These are phyloP conservation scores for Boletus sp. DNA, from an alignment of 768 basidiomycete species.

Conservation along the genomic window DNA sequence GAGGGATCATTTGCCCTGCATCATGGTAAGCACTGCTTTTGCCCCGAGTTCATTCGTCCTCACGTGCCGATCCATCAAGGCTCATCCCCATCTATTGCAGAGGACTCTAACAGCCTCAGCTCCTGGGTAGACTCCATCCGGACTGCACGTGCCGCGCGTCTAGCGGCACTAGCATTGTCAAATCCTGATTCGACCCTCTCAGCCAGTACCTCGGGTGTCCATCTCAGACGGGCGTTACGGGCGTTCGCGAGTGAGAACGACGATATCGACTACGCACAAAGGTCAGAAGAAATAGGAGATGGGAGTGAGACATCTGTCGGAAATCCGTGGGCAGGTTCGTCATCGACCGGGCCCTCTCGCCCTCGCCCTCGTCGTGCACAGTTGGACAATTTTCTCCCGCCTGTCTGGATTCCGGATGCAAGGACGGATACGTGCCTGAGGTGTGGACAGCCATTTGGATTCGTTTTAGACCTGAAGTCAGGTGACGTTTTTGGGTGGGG, in stretches of 20 bases:
- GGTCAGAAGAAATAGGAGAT: constrained; percentile 39
- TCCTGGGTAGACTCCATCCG: constrained; percentile 70
- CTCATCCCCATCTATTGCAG: not conserved
- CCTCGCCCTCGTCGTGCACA: constrained; percentile 25
- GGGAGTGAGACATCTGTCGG: constrained; percentile 35
- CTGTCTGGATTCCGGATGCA: constrained; percentile 89
- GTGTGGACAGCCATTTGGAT: constrained; percentile 73
- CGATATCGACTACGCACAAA: constrained; percentile 35
- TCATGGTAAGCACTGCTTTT: constrained; percentile 44
- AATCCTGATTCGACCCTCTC: constrained; percentile 81
- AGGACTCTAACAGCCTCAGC: constrained; percentile 31
- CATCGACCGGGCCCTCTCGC: not conserved
- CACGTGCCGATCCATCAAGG: not conserved
- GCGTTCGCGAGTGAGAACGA: constrained; percentile 56
- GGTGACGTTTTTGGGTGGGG: constrained; percentile 29
- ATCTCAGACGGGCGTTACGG: constrained; percentile 68
- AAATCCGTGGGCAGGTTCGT: not conserved
- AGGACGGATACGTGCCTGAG: constrained; percentile 84
- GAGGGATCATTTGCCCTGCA: constrained; percentile 74
- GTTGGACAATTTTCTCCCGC: constrained; percentile 68
- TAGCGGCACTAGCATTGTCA: constrained; percentile 66
- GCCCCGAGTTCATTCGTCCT: not conserved
- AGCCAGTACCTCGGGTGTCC: constrained; percentile 70
- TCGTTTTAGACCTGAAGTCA: constrained; percentile 26
- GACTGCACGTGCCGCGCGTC: constrained; percentile 63